phyloP scores from a whole-genome alignment of 768 basidiomycete species.

The Phlebiopsis flavidoalba region DNA sequence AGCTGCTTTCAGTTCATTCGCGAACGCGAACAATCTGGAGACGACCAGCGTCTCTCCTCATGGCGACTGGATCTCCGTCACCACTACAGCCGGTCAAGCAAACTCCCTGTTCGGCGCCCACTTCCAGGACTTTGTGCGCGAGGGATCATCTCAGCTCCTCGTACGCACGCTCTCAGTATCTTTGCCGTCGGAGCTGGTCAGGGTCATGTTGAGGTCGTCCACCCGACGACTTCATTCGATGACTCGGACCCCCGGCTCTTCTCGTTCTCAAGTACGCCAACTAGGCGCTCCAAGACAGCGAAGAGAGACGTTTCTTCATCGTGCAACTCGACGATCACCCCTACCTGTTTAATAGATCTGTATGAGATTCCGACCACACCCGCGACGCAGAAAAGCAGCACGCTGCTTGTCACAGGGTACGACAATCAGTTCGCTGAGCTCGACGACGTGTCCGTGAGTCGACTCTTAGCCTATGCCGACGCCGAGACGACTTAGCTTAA shows the following conservation, averaged over 20 bases:
- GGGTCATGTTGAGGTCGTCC: slow-evolving; percentile 28
- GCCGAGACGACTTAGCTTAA: slow-evolving; percentile 27
- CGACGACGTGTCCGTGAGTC: slow-evolving; percentile 13
- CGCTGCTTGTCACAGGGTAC: slow-evolving; percentile 17
- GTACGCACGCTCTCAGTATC: slow-evolving; percentile 27
- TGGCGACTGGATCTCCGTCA: slow-evolving; percentile 24
- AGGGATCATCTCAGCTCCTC: slow-evolving; percentile 11
- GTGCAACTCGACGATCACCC: slow-evolving; percentile 13
- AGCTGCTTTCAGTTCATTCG: slow-evolving; percentile 20
- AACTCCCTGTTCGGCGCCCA: slow-evolving; percentile 26
- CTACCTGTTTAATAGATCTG: slow-evolving; percentile 18
- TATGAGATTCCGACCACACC: slow-evolving; percentile 20
- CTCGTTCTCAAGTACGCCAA: slow-evolving; percentile 6
- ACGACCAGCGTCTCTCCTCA: slow-evolving; percentile 21
- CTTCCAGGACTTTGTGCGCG: slow-evolving; percentile 4
- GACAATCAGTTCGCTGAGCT: slow-evolving; percentile 15
- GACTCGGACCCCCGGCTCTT: background rate
- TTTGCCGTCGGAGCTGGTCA: slow-evolving; percentile 25
- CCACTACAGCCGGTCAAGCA: slow-evolving; percentile 24
- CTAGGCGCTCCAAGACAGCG: background rate
- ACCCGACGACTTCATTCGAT: slow-evolving; percentile 13
- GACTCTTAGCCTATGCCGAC: background rate
- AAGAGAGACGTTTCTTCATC: background rate
- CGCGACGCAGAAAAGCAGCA: slow-evolving; percentile 12
- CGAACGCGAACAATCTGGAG: slow-evolving; percentile 19